Base-by-base conservation (phyloP, 257 asterid genomes). In the Voacanga thouarsii region DNA sequence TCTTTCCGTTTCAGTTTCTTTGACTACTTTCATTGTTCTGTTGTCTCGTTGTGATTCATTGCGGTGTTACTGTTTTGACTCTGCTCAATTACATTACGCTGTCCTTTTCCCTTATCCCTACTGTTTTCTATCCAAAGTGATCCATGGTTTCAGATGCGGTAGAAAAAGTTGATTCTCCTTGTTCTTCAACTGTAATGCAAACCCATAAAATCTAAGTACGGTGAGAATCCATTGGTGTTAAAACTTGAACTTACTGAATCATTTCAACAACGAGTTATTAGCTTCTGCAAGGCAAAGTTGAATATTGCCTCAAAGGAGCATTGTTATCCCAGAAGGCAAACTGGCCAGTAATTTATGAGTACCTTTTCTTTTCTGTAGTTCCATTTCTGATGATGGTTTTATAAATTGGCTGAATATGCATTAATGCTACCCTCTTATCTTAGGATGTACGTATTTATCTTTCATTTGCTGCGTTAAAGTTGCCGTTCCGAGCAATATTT, bases 1-100 rank as follows among this genome's bases (percentile, higher is more conserved):
- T 66, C 28, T 55, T 56, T 44, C 72, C 21, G 64, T 57, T 78
- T 70, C 37, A 69, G 66, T 72, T 37, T 39, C 64, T 73, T 78
- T 78, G 81, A 78, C 76, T 56, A 23, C 61, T 69, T 66, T 45
- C 37, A 50, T 50, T 55, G 68, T 64, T 50, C 66, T 24, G 6
- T 14, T 51, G 57, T 24, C 45, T 39, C 18, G 8, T 49, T 37
- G 26, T 77, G 71, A 53, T 75, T 43, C 55, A 61, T 75, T 56
- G 68, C 68, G 15, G 30, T 53, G 33, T 55, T 68, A 44, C 77
- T 21, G 49, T 57, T 73, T 33, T 53, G 26, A 30, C n/a, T 33
- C n/a, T 47, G 23, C 44, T 15, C 18, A 28, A 12, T 28, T 63
- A 63, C 44, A 7, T 30, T 64, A 64, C 33, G 33, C 39, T 37